These are phyloP conservation scores for Phaeotremella fagi DNA, from an alignment of 768 basidiomycete genomes.

Conservation along the genomic window DNA sequence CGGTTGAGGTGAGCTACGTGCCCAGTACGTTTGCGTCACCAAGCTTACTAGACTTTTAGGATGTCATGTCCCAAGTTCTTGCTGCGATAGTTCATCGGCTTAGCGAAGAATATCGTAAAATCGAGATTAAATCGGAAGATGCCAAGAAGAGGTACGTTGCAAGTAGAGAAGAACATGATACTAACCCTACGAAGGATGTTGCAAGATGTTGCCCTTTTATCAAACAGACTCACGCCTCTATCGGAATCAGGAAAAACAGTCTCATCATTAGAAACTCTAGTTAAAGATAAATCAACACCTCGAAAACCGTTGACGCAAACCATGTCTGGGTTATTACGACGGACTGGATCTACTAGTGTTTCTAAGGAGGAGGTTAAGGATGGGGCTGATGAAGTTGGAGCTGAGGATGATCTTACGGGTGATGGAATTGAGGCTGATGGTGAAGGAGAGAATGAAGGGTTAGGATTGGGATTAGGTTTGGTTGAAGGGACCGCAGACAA, in stretches of 20 bases:
- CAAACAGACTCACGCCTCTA: constrained; percentile 67
- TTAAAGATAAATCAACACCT: constrained; percentile 67
- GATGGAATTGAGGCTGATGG: constrained; percentile 10
- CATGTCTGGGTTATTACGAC: constrained; percentile 32
- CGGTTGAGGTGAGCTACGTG: constrained; percentile 68
- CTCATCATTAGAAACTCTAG: constrained; percentile 76
- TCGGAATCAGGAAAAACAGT: constrained; percentile 62
- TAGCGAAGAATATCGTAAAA: constrained; percentile 74
- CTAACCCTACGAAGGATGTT: constrained; percentile 57
- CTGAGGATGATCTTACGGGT: constrained; percentile 7
- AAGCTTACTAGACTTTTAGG: constrained; percentile 39
- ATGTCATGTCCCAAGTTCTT: constrained; percentile 89
- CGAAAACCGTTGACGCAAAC: constrained; percentile 35
- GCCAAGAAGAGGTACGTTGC: constrained; percentile 73
- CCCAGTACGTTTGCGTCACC: background rate
- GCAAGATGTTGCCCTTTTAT: constrained; percentile 70
- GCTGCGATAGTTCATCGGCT: constrained; percentile 86
- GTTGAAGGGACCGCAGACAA: too few species aligned
- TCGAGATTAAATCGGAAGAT: constrained; percentile 74
- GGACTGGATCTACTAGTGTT: constrained; percentile 10
- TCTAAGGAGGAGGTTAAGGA: constrained; percentile 4
- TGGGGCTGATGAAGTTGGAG: constrained; percentile 4
- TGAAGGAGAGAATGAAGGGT: background rate
- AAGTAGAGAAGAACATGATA: background rate
- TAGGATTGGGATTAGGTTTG: background rate